Base-by-base conservation (phyloP, 352 stramenopile genomes). In the Phytophthora cactorum region DNA sequence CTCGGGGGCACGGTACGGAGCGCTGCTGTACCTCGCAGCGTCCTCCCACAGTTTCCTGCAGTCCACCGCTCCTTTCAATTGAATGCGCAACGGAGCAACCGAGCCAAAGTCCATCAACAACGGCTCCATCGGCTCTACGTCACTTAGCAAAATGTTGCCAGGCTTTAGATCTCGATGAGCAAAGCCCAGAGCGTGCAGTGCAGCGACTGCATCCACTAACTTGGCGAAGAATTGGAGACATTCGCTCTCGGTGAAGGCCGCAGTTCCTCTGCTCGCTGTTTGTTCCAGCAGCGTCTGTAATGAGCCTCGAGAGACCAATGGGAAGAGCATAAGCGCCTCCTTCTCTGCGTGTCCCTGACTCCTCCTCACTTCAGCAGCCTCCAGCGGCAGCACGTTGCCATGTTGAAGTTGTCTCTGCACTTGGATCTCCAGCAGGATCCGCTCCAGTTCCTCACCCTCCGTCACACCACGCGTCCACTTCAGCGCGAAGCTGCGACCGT, bases 1-100 rank as follows among this genome's bases (percentile, higher is more conserved):
- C 82, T 98, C 95, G 0, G 95, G 93, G 0, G 94, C 87, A 46
- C 94, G 88, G 72, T 97, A 98, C 0, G 91, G 63, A 36, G 96
- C 91, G 29, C 90, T 98, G 27, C 88, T 96, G 67, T 91, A 81
- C 41, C 74, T 74, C 29, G 88, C 75, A 2, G 94, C 93, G 10
- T 86, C 61, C 46, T 98, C 95, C n/a, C 86, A 88, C 11, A 98
- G 39, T 15, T 63, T 57, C 15, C 90, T 53, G 10, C 86, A 74
- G 14, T 93, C 79, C 43, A 63, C 78, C 11, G 59, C 47, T 9
- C 57, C 77, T 28, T 27, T 51, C 46, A 94, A 45, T 12, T 12
- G 12, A 4, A 70, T 58, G 2, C 55, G 44, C n/a, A 92, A 59
- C 3, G 78, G 70, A 11, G 84, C 73, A 8, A 88, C 64, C 5